Evolutionary conservation across 2,329 filamentous ascomycete genomes (phyloP), one percentile per base, ranked within the genome.

Genomic region (Phialophora chinensis): DNA sequence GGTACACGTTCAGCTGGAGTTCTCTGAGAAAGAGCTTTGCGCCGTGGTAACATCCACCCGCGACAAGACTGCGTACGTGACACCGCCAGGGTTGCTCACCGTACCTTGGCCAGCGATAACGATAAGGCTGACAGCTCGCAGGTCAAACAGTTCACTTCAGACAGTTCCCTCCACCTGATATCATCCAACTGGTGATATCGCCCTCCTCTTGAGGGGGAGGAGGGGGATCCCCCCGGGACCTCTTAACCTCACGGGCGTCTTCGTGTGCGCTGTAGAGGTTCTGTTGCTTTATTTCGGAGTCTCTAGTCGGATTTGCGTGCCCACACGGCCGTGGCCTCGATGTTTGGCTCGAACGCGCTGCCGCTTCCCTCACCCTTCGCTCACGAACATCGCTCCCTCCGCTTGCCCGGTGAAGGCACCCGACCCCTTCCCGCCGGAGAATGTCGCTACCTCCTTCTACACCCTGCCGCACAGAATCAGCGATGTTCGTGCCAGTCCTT

Each of bases 401-500:
- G 69, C 27, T 68, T 73, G 61, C 66, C 64, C 47, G 58, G 70
- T 54, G 67, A 74, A 53, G 60, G 57, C 31, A 59, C 68, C 52
- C 68, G 70, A 27, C 67, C 73, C 23, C 71, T 74, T 14, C 75
- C 75, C 11, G 71, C 71, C 33, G 75, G 75, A 50, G 73, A 71
- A 65, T 77, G 75, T 66, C 73, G 73, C 53, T 77, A 74, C 62
- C 72, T 75, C 55, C 59, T 74, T 14, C 60, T 73, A 12, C 72
- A 74, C 29, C 71, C 72, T 38, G 71, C 71, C 50, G 65, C 69
- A 49, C 70, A 70, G 20, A 70, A 73, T 44, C 72, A 81, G 72
- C 77, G 77, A 65, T 83, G 81, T 71, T 69, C 76, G n/a, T 83
- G 81, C 66, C 79, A 80, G 59, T 77, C 76, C 71, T 83, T 80